phyloP scores from a whole-genome alignment of 352 stramenopile species.

The Globisporangium ultimum region DNA sequence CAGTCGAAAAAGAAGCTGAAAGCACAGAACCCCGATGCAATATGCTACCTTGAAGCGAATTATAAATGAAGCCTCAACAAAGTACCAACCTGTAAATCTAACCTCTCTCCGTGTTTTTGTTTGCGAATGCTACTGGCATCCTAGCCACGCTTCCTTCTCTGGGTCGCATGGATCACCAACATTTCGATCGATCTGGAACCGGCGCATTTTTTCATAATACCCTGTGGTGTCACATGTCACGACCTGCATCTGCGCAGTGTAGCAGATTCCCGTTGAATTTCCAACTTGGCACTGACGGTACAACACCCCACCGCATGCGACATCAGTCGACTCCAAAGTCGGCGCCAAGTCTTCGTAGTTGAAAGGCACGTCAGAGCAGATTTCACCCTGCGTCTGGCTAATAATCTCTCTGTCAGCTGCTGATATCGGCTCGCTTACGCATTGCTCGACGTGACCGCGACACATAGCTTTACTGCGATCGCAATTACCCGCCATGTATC shows the following conservation, averaged over 20 bases:
- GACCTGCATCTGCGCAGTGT: conserved; percentile 33
- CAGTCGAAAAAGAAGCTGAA: too few relatives aligned
- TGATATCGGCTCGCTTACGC: conserved; percentile 5
- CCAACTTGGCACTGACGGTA: conserved; percentile 27
- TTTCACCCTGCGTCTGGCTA: background rate
- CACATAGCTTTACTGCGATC: conserved; percentile 8
- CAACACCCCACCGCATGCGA: conserved; percentile 22
- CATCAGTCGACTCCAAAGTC: conserved; percentile 23
- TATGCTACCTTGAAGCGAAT: too few relatives aligned
- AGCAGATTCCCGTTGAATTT: conserved; percentile 30
- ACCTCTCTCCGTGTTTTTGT: background rate
- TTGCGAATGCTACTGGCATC: background rate
- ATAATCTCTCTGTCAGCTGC: conserved; percentile 7
- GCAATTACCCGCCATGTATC: conserved; percentile 13
- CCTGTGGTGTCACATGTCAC: conserved; percentile 21
- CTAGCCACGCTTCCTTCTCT: conserved; percentile 11
- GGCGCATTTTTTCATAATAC: conserved; percentile 21
- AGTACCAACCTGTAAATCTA: background rate
- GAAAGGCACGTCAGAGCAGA: conserved; percentile 3
- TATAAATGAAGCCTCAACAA: background rate
- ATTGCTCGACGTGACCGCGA: background rate
- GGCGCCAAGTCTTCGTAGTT: conserved; percentile 16
- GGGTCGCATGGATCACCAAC: conserved; percentile 12
- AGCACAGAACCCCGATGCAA: too few relatives aligned
- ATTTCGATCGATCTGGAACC: conserved; percentile 20